Evolutionary conservation across 305 asterid species (phyloP), one percentile per base, ranked within the genome.

Genomic region (Rubia peregrina): DNA sequence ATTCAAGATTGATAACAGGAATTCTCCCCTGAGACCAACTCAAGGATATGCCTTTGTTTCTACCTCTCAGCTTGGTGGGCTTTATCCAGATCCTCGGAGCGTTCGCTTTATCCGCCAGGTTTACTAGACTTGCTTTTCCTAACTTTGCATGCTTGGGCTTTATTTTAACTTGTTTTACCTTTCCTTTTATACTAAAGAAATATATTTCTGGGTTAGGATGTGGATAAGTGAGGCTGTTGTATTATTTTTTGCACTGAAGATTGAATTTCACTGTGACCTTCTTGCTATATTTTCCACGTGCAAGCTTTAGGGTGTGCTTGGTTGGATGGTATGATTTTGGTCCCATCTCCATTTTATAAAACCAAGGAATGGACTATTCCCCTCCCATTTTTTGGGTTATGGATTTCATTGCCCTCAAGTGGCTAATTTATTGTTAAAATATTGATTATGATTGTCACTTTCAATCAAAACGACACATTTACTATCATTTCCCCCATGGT

Each of bases 101-200:
- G 73, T 87, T 70, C 97, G 88, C 70, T 87, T 90, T 82, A 70
- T 92, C 75, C 99, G 97, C 36, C 98, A 95, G 97, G 99, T 95
- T 66, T 77, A 21, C 21, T 75, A 42, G 36, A 68, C 71, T 62
- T 26, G 56, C 41, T n/a, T 38, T 49, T 63, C 30, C 13, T 0
- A 30, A 40, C 7, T 30, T 64, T 40, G 10, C 6, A 41, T 41
- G 0, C 7, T 2, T 59, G 24, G 63, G 16, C 33, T 73, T 12
- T 61, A 19, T 51, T 65, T 9, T 30, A 6, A n/a, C 60, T 48
- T 5, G 56, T 46, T 51, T 19, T 12, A 68, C 21, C 16, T 46
- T 60, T 42, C 70, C 26, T 44, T 40, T 42, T 33, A 43, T 63
- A 53, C 43, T 16, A 46, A 55, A 36, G n/a, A n/a, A n/a, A n/a